Percentiles rank a stretch among this genome's conserved stretches.
phyloP scores from a whole-genome alignment of 2,329 filamentous ascomycete genomes.

The Nothopassalora personata region DNA sequence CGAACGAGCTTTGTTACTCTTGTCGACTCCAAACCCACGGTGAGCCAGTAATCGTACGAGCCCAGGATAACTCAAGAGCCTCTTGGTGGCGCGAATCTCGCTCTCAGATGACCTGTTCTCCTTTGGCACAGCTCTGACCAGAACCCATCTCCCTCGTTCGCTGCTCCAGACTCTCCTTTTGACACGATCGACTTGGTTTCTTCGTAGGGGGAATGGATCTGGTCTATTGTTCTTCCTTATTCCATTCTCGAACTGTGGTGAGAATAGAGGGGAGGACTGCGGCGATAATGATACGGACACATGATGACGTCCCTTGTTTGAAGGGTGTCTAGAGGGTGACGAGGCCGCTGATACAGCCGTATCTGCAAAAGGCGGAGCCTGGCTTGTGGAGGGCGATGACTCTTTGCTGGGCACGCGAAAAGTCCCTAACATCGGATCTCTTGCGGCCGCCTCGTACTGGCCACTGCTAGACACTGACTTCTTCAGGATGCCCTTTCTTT shows the following conservation, averaged over 20 bases:
- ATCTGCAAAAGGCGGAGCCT: background rate
- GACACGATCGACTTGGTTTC: background rate
- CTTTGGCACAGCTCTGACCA: background rate
- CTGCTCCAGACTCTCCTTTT: background rate
- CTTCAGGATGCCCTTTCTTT: background rate
- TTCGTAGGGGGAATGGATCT: background rate
- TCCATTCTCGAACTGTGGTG: background rate
- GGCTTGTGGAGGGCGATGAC: background rate
- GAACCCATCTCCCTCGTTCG: background rate
- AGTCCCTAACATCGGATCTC: background rate
- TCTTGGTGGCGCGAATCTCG: background rate
- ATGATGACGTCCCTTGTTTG: too few relatives aligned
- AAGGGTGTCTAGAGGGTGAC: background rate
- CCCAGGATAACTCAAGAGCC: background rate
- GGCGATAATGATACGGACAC: background rate
- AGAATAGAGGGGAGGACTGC: background rate
- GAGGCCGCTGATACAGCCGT: background rate
- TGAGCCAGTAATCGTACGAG: background rate
- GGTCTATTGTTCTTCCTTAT: background rate
- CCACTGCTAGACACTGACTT: background rate
- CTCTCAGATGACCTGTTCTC: background rate
- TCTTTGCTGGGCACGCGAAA: background rate
- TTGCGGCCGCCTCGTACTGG: background rate
- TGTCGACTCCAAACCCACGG: background rate
- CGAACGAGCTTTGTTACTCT: background rate